These are phyloP conservation scores for Melocanna baccifera DNA, from an alignment of 176 grass and related monocot genomes.

Conservation along the genomic window DNA sequence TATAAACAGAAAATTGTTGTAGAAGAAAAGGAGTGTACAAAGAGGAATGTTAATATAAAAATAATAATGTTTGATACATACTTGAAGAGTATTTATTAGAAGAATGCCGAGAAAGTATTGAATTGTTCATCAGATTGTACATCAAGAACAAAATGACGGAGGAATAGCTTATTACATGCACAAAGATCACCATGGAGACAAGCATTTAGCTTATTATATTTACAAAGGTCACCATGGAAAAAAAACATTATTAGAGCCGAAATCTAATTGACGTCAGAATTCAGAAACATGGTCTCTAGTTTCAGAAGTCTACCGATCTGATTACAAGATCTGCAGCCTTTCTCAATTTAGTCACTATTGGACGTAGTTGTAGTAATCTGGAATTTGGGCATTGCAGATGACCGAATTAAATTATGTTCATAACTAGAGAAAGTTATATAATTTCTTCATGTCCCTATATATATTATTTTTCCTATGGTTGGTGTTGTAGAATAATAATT, in stretches of 20 bases:
- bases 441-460: no score
- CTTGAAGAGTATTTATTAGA: background rate
- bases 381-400: no score
- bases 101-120: background rate
- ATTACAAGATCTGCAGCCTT: conserved; percentile 81
- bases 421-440: no score
- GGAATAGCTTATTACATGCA: conserved; percentile 36
- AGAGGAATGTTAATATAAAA: background rate
- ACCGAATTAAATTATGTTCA: no score
- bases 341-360: background rate
- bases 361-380: no score
- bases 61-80: background rate
- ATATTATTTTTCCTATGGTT: no score
- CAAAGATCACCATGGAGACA: conserved; percentile 1
- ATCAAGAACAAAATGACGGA: background rate
- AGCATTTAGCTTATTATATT: conserved; percentile 14
- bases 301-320: conserved; percentile 58
- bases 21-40: background rate
- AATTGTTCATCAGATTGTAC: background rate
- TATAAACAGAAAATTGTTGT: background rate
- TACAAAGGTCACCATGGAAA: background rate
- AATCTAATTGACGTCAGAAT: background rate
- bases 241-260: background rate
- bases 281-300: conserved; percentile 1
- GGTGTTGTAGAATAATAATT: no score